Evolutionary conservation across 2,329 filamentous ascomycete genomes (phyloP).

Genomic region (Trichoderma sp.): DNA sequence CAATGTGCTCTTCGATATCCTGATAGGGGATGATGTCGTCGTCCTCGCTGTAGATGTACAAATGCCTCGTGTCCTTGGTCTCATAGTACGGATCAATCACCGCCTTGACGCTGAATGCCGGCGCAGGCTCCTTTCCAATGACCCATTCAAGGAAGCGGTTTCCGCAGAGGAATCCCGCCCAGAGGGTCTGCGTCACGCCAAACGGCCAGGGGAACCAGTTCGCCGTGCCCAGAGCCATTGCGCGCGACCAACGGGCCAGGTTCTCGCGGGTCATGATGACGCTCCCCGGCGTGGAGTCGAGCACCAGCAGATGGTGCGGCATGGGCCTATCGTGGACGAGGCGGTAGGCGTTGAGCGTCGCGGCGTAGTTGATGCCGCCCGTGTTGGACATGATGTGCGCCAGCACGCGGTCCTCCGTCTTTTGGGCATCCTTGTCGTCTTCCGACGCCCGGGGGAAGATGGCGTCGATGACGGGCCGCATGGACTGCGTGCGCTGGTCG

Average conservation of each 20-base stretch:
- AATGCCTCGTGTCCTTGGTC: slow-evolving; percentile 44
- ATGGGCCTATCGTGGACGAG: slow-evolving; percentile 44
- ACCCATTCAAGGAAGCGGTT: slow-evolving; percentile 42
- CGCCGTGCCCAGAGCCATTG: slow-evolving; percentile 55
- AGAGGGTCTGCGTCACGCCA: slow-evolving; percentile 50
- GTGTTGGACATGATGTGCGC: slow-evolving; percentile 62
- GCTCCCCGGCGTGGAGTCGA: slow-evolving; percentile 58
- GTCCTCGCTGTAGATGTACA: slow-evolving; percentile 62
- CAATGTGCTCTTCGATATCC: slow-evolving; percentile 59
- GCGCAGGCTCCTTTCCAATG: slow-evolving; percentile 46
- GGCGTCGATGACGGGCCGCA: slow-evolving; percentile 50
- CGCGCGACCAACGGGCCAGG: slow-evolving; percentile 54
- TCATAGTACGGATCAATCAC: slow-evolving; percentile 45
- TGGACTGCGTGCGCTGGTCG: slow-evolving; percentile 46
- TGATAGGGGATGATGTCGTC: slow-evolving; percentile 59
- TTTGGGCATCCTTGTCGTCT: slow-evolving; percentile 32
- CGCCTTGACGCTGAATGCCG: slow-evolving; percentile 43
- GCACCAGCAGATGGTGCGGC: slow-evolving; percentile 52
- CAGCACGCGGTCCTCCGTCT: slow-evolving; percentile 42
- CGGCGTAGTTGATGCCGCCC: slow-evolving; percentile 56
- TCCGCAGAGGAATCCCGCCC: slow-evolving; percentile 46
- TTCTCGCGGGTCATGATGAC: slow-evolving; percentile 47
- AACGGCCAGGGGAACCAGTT: slow-evolving; percentile 54
- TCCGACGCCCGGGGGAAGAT: slow-evolving; percentile 36
- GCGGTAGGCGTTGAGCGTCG: slow-evolving; percentile 52